These are phyloP conservation scores for Botryosphaeria dothidea DNA, from an alignment of 2,329 filamentous ascomycete species.

Conservation along the genomic window DNA sequence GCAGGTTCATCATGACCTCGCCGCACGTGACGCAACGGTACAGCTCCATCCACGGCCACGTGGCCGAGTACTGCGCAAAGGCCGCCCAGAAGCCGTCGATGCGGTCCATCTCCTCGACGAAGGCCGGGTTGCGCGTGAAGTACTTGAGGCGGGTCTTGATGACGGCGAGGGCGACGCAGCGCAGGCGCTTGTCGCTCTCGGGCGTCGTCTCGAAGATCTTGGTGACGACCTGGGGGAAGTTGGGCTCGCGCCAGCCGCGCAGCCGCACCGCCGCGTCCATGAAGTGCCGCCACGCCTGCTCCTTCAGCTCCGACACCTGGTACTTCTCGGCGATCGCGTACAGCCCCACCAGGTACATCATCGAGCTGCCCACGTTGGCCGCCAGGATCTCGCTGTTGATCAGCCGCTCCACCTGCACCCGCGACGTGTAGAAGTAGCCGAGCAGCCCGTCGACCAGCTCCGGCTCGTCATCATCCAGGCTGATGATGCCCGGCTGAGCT, in stretches of 20 bases:
- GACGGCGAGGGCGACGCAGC: not conserved
- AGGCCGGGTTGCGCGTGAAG: slow-evolving; percentile 1
- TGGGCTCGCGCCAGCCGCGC: not conserved
- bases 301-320: not conserved
- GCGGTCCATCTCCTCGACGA: not conserved
- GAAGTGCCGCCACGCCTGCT: not conserved
- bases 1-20: not conserved
- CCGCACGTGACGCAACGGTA: not conserved
- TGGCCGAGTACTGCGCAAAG: not conserved
- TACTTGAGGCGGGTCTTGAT: not conserved
- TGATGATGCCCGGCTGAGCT: not conserved
- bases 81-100: not conserved
- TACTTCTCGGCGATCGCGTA: slow-evolving; percentile 13
- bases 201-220: not conserved
- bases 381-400: not conserved
- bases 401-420: not conserved
- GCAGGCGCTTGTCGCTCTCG: not conserved
- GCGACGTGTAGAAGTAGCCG: slow-evolving; percentile 9
- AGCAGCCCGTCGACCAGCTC: slow-evolving; percentile 12
- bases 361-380: not conserved
- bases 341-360: not conserved
- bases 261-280: not conserved
- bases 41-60: slow-evolving; percentile 1
- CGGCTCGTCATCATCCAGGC: slow-evolving; percentile 2
- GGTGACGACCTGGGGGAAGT: not conserved